Percentiles rank a stretch among this genome's conserved stretches.
Conservation (phyloP, 805 yeast species). For the Zygosaccharomyces kombuchaensis region DNA sequence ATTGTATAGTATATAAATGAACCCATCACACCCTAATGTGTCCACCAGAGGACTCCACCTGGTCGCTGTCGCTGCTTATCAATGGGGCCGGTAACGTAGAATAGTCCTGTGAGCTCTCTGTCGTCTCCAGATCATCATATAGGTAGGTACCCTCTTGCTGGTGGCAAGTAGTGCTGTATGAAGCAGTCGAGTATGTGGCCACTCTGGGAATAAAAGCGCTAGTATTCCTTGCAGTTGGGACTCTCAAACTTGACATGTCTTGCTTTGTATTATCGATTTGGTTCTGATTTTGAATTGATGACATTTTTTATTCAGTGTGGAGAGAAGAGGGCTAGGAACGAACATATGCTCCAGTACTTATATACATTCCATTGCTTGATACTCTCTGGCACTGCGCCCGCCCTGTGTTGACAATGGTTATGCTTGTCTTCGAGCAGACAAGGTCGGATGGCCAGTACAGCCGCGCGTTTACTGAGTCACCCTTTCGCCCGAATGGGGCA, state of each 20-base stretch:
- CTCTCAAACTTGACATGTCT: background rate
- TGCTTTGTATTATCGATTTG: background rate
- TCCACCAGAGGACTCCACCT: constrained; percentile 25
- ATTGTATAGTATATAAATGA: background rate
- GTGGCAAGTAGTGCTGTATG: background rate
- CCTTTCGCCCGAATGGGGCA: background rate
- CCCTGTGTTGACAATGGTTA: background rate
- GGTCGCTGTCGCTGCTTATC: constrained; percentile 27
- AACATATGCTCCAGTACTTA: background rate
- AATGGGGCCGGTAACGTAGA: constrained; percentile 16
- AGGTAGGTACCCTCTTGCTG: background rate
- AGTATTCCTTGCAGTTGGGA: background rate
- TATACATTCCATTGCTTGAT: background rate
- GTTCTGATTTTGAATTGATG: background rate
- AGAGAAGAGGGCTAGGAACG: too few relatives aligned
- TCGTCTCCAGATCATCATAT: background rate
- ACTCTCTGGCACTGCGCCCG: background rate
- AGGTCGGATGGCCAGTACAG: background rate
- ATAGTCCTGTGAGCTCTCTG: background rate
- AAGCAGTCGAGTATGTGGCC: background rate
- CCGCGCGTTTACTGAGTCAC: background rate
- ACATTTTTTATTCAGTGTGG: background rate
- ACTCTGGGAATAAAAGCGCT: background rate
- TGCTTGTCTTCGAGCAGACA: background rate
- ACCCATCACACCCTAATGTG: constrained; percentile 23